Percentiles rank a stretch among this genome's conserved stretches.
Evolutionary conservation across 129 eudicot species (phyloP).

Genomic region (Artemisia annua): DNA sequence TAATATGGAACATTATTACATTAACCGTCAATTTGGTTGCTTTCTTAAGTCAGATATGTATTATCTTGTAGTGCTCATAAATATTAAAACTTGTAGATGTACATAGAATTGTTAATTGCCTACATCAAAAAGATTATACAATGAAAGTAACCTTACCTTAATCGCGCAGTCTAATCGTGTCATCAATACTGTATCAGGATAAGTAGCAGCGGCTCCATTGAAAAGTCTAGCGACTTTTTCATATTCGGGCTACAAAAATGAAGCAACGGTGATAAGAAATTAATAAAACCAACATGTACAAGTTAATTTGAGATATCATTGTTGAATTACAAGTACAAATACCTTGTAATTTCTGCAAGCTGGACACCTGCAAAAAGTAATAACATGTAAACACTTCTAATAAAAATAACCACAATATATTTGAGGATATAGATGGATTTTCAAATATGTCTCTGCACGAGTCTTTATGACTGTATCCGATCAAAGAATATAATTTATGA

Average conservation of each 20-base stretch:
- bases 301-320: background rate
- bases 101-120: background rate
- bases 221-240: conserved; percentile 84
- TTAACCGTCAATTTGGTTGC: background rate
- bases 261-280: background rate
- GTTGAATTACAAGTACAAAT: conserved; percentile 13
- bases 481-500: background rate
- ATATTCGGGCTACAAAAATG: conserved; percentile 65
- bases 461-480: background rate
- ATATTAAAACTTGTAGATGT: too few relatives aligned
- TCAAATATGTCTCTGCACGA: background rate
- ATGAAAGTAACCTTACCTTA: conserved; percentile 49
- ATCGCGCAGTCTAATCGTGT: conserved; percentile 76
- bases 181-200: conserved; percentile 75
- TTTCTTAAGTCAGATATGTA: conserved; percentile 23
- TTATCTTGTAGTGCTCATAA: background rate
- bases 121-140: background rate
- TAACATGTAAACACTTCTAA: background rate
- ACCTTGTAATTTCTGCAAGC: conserved; percentile 92
- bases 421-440: background rate
- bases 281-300: background rate
- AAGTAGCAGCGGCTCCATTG: conserved; percentile 67
- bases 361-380: conserved; percentile 65
- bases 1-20: too few relatives aligned
- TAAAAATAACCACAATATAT: background rate